Conservation (phyloP, 495 filamentous ascomycete species). For the Tuber umbilicatum region DNA sequence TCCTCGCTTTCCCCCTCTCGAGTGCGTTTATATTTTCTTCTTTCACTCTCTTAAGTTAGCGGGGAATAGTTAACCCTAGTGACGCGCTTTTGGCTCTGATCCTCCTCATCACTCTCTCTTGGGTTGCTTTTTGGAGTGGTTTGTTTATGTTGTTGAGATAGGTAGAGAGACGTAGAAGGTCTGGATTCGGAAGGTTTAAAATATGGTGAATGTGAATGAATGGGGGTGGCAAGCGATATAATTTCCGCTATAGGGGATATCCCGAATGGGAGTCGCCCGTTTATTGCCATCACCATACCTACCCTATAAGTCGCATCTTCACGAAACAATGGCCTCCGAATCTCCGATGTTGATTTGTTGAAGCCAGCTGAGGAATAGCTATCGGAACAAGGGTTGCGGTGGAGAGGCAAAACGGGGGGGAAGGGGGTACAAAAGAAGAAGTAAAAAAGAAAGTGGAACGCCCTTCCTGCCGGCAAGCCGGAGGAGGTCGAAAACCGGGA, state of each 20-base stretch:
- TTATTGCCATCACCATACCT: not conserved
- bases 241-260: not conserved
- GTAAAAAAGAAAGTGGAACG: not conserved
- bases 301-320: not conserved
- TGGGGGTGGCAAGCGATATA: not conserved
- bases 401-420: not conserved
- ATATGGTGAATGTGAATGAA: not conserved
- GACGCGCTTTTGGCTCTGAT: not conserved
- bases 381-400: not conserved
- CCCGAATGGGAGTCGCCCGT: not conserved
- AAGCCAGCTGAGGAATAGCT: not conserved
- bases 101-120: not conserved
- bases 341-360: not conserved
- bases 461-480: not conserved
- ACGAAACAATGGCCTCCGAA: not conserved
- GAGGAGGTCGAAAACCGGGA: not conserved
- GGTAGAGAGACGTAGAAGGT: not conserved
- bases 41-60: not conserved
- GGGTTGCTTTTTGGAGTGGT: not conserved
- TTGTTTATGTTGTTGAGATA: not conserved
- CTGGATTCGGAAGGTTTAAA: not conserved
- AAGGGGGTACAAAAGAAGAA: not conserved
- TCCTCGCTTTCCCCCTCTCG: not conserved
- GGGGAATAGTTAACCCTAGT: not conserved
- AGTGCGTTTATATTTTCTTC: not conserved